Evolutionary conservation across 345 rosid genomes (phyloP), one percentile per base, ranked within the genome.

Genomic region (Acer yangbiense): DNA sequence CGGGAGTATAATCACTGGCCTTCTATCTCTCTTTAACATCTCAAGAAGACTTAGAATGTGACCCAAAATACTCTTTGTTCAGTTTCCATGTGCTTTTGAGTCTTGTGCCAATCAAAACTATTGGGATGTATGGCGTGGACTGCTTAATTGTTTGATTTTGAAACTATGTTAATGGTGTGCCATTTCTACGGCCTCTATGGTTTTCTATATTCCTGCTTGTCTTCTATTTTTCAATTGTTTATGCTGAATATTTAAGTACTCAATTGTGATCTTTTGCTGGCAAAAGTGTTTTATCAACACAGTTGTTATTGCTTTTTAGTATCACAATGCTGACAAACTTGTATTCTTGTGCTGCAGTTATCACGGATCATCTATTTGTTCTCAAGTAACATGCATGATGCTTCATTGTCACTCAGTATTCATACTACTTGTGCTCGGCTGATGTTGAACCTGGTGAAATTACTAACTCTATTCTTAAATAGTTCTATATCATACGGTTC

Each of bases 311-410:
- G 60, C 72, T n/a, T 72, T 43, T 10, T 16, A 14, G 62, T 10
- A 25, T 69, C 21, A 73, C 62, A 41, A 55, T 68, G 55, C 80
- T 69, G 65, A 83, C 27, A 17, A 70, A 48, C 29, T 73, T 81
- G 50, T 77, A 20, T 76, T 61, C 65, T 57, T 78, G 27, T 79
- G 39, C 44, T 82, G 87, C 99, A 96, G 99, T 80, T 96, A 80
- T 96, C 99, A 0, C 93, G 97, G 78, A 92, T 96, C 76, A 96
- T 96, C 74, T 96, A 96, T 89, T 81, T 96, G 75, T 96, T 94
- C 87, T 96, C 98, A 58, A 92, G 95, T 76, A 96, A 96, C 86
- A 94, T 96, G 98, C 99, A 96, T 54, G 99, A 96, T 86, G 93
- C 99, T 76, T 87, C 98, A 35, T 88, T 96, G 86, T 90, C 99